phyloP scores from a whole-genome alignment of 1,284 basidiomycete species.

The Malassezia equina region DNA sequence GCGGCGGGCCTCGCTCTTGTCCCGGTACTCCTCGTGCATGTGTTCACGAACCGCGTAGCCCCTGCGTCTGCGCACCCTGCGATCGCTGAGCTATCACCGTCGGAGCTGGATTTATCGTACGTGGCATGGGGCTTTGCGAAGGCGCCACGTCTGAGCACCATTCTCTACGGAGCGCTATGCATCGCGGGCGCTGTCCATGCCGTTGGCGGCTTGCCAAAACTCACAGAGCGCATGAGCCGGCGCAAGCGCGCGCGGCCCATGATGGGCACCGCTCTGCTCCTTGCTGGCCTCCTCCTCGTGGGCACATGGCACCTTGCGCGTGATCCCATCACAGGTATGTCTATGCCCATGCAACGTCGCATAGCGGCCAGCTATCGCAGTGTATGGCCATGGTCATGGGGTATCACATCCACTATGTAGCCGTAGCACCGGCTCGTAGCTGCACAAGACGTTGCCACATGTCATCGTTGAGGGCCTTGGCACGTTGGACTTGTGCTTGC shows the following conservation, averaged over 20 bases:
- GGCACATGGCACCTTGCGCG: slow-evolving; percentile 8
- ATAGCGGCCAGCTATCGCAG: slow-evolving; percentile 1
- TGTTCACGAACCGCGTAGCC: slow-evolving; percentile 26
- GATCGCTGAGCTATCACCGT: slow-evolving; percentile 25
- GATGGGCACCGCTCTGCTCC: background rate
- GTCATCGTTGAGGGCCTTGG: slow-evolving; percentile 34
- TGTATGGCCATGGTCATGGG: slow-evolving; percentile 5
- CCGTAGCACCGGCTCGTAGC: background rate
- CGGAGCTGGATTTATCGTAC: slow-evolving; percentile 36
- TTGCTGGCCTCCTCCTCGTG: slow-evolving; percentile 4
- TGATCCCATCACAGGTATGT: background rate
- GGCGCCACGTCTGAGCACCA: background rate
- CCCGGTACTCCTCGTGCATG: slow-evolving; percentile 24
- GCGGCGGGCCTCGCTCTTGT: slow-evolving; percentile 23
- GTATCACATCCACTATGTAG: slow-evolving; percentile 3
- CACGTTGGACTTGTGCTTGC: slow-evolving; percentile 27
- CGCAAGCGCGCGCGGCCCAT: background rate
- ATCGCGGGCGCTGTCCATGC: slow-evolving; percentile 4
- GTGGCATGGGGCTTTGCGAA: slow-evolving; percentile 20
- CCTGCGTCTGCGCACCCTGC: slow-evolving; percentile 13
- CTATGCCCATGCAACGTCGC: background rate
- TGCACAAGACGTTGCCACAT: slow-evolving; percentile 31
- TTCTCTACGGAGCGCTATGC: slow-evolving; percentile 5
- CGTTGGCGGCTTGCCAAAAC: slow-evolving; percentile 5
- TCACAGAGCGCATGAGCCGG: background rate